phyloP scores from a whole-genome alignment of 2,329 filamentous ascomycete species.

The Calonectria hawksworthii region DNA sequence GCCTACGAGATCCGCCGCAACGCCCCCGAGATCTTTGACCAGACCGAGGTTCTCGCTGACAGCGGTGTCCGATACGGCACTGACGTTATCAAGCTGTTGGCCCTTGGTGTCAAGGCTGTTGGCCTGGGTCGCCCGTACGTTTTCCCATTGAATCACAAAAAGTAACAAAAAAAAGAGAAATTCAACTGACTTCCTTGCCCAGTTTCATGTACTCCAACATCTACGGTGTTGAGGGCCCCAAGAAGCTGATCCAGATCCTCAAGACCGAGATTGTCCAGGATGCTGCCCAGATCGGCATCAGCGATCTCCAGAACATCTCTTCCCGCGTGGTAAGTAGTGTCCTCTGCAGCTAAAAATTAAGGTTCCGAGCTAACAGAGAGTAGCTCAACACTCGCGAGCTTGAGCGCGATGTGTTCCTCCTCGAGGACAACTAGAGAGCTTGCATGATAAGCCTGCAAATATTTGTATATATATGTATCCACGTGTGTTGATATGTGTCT shows the following conservation, averaged over 20 bases:
- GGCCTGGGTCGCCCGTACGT: conserved; percentile 57
- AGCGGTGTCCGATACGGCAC: conserved; percentile 55
- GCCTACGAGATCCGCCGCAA: conserved; percentile 52
- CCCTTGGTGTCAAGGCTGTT: conserved; percentile 56
- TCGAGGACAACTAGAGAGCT: conserved; percentile 32
- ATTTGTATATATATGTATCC: background rate
- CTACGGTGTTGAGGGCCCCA: conserved; percentile 63
- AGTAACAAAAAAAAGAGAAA: background rate
- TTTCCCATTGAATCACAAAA: background rate
- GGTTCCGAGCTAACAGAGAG: conserved; percentile 4
- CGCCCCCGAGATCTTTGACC: conserved; percentile 52
- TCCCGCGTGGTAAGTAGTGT: conserved; percentile 37
- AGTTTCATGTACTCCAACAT: conserved; percentile 65
- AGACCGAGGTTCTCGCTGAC: conserved; percentile 54
- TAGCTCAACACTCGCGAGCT: conserved; percentile 45
- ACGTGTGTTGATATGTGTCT: background rate
- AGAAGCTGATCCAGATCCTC: conserved; percentile 60
- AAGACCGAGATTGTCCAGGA: conserved; percentile 60
- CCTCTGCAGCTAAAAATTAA: background rate
- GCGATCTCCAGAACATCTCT: conserved; percentile 42
- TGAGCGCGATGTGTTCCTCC: conserved; percentile 42
- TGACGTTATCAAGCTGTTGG: conserved; percentile 56
- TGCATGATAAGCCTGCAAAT: background rate
- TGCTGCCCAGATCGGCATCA: conserved; percentile 52
- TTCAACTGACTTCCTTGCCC: background rate